Evolutionary conservation across 1,139 yeast species (phyloP), one percentile per base, ranked within the genome.

Genomic region (Debaryomyces robertsiae): DNA sequence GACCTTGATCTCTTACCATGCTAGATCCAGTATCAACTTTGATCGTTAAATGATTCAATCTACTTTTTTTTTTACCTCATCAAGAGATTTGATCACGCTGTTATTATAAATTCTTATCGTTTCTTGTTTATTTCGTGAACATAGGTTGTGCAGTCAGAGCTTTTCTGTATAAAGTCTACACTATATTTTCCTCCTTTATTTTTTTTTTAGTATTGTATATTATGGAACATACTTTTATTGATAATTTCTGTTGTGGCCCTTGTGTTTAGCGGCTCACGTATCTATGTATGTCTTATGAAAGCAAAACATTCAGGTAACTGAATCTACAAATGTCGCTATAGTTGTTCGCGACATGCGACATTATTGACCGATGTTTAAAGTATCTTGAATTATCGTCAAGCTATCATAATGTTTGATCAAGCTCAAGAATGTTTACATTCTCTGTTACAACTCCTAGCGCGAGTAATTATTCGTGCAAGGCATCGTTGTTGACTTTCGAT

Each of bases 401-500:
- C 7, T 6, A 19, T 7, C 22, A 6, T 19, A 6, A 5, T 19
- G 7, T 19, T 19, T 19, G 22, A 33, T 33, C 30, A 27, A 15
- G 25, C 17, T 11, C 17, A 18, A 33, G 30, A 18, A 73, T 73
- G 78, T 73, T 73, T 57, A 60, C 69, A 32, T 71, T 70, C 49
- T 59, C 74, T 23, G 49, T 73, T 28, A 45, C 73, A 31, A 60
- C 72, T 11, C 69, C 73, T 13, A 57, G 53, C 17, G 53, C 57
- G 11, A 59, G 52, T 18, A 62, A 60, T 44, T 53, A 48, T 36
- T 60, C 73, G 22, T 68, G 69, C 49, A 69, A 67, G 49, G 78
- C 78, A 1, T 61, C 75, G 14, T 47, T 73, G 28, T 51, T 78
- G 30, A 55, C 67, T 4, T 73, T 78, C 48, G 82, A 77, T 41